Base-by-base conservation (phyloP, 352 stramenopile species). In the Globisporangium splendens region DNA sequence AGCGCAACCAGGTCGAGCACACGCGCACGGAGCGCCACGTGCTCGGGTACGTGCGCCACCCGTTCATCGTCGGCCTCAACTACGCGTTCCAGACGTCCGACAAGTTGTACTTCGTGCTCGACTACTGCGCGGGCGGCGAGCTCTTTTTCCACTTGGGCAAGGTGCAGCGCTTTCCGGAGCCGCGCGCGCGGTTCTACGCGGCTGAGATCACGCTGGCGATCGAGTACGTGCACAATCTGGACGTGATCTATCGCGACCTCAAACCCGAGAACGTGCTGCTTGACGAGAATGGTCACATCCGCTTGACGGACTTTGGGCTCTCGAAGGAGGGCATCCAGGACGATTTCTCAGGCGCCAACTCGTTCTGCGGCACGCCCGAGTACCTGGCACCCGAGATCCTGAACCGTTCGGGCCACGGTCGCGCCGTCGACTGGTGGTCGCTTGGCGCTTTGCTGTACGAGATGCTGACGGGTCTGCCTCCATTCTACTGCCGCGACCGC, bases 361-460 rank as follows among this genome's bases (percentile, higher is more conserved):
- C 91, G 50, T 99, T 99, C 69, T 98, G 93, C 62, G 96, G 97
- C 48, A 99, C 96, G 44, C 96, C 96, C 17, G 96, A 99, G 77
- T 99, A 99, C 74, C 80, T 99, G n/a, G 95, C 97, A n/a, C 97
- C 97, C 8, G 97, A 99, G 88, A 98, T 99, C 72, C 76, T 99
- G 13, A 98, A 98, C 74, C 83, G 96, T 35, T 89, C 83, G 22
- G 97, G 97, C 44, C 96, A 99, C 68, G 97, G 97, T 24, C 87
- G 93, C 46, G 96, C 96, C 1, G 97, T 99, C 17, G 97, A 99
- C 73, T 99, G 96, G 95, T 99, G 96, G 96, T 97, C 84, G 17
- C 84, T 98, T 4, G 93, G 92, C 17, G 91, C 91, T 13, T 65
- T 98, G 18, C 69, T 92, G 3, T 94, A 89, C 60, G 83, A 92